A percentile compares a stretch with the other conserved stretches of the same genome.
phyloP scores from a whole-genome alignment of 1,284 basidiomycete species.

The Tilletiaria anomala region DNA sequence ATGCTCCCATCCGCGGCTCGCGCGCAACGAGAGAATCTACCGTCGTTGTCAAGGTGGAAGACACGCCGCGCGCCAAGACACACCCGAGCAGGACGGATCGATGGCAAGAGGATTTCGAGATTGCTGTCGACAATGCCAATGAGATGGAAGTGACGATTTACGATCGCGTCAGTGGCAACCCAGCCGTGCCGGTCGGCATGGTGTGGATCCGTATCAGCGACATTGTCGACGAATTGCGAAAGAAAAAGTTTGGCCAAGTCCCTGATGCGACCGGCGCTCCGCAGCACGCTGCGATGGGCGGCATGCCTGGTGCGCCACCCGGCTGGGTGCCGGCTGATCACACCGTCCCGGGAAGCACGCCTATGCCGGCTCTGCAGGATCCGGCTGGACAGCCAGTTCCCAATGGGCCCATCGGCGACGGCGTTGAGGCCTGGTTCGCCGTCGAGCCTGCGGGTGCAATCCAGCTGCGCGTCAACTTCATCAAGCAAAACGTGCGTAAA shows the following conservation, averaged over 20 bases:
- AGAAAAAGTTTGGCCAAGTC: conserved; percentile 69
- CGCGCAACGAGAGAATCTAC: conserved; percentile 54
- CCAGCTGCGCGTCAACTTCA: conserved; percentile 30
- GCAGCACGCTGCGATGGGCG: conserved; percentile 26
- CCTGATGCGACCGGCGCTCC: conserved; percentile 43
- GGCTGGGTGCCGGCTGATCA: conserved; percentile 33
- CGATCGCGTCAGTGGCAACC: conserved; percentile 64
- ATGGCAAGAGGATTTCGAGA: conserved; percentile 96
- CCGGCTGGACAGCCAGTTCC: no score
- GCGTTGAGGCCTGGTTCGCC: conserved; percentile 91
- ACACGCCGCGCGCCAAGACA: conserved; percentile 77
- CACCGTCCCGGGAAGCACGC: conserved; percentile 5
- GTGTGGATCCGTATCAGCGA: conserved; percentile 92
- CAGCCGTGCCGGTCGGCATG: conserved; percentile 80
- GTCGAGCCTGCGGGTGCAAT: conserved; percentile 96
- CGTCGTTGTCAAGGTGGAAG: conserved; percentile 90
- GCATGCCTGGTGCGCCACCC: conserved; percentile 7
- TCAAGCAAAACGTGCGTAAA: conserved; percentile 55
- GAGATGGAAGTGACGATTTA: conserved; percentile 95
- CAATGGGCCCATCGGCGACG: conserved; percentile 46
- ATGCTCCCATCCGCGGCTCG: conserved; percentile 58
- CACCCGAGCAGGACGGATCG: conserved; percentile 84
- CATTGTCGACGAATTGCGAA: conserved; percentile 79
- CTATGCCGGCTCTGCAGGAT: conserved; percentile 5
- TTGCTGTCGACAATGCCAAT: conserved; percentile 91